phyloP scores from a whole-genome alignment of 2,329 filamentous ascomycete species.

The Hansfordia pulvinata region DNA sequence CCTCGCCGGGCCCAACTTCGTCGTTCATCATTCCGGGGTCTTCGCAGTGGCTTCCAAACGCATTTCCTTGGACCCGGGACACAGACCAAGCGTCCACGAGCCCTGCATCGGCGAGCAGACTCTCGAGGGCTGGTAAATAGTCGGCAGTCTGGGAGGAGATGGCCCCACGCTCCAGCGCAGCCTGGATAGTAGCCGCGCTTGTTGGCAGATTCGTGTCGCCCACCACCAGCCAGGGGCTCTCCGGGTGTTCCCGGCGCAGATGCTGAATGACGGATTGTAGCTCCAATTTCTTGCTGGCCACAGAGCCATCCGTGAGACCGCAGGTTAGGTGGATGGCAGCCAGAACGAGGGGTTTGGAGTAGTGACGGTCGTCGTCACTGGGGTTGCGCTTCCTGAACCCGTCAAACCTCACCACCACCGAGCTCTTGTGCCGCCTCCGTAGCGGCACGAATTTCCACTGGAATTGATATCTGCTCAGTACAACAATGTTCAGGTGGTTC shows the following conservation, averaged over 20 bases:
- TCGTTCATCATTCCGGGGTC: constrained; percentile 19
- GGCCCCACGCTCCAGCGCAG: constrained; percentile 33
- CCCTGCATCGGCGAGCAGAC: constrained; percentile 25
- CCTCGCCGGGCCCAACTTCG: constrained; percentile 48
- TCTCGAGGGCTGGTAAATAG: constrained; percentile 31
- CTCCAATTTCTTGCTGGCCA: constrained; percentile 42
- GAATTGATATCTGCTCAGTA: constrained; percentile 42
- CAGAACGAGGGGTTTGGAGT: constrained; percentile 29
- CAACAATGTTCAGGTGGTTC: constrained; percentile 45
- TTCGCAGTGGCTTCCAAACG: constrained; percentile 11
- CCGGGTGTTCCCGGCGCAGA: constrained; percentile 24
- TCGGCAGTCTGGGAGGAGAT: constrained; percentile 35
- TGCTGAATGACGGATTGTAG: constrained; percentile 33
- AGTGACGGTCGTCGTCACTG: constrained; percentile 7
- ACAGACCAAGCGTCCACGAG: constrained; percentile 39
- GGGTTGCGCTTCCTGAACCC: constrained; percentile 15
- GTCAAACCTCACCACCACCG: constrained; percentile 31
- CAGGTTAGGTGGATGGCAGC: constrained; percentile 48
- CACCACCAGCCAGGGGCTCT: constrained; percentile 39
- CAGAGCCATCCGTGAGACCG: constrained; percentile 43
- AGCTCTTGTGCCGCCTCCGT: constrained; percentile 41
- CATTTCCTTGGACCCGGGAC: constrained; percentile 26
- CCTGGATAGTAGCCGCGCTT: constrained; percentile 39
- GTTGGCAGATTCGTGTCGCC: constrained; percentile 55
- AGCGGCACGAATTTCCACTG: constrained; percentile 41